Conservation (phyloP, 2,329 filamentous ascomycete genomes). For the Trichoderma sp. region DNA sequence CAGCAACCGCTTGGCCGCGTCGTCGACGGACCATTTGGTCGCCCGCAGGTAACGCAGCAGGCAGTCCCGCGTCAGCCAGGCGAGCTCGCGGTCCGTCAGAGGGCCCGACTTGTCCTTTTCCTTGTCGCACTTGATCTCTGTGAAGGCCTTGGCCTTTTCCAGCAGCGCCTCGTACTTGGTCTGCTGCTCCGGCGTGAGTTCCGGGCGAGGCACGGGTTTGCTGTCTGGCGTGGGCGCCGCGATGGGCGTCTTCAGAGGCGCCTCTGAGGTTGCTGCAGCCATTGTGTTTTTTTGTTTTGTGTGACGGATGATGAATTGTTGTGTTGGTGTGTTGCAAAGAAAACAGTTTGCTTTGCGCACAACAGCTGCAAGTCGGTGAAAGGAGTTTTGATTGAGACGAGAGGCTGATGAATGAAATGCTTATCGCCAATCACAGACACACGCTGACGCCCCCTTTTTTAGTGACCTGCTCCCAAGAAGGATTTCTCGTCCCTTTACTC, state of each 20-base stretch:
- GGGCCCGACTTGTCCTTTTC: conserved; percentile 62
- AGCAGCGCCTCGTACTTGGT: conserved; percentile 80
- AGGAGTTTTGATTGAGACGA: background rate
- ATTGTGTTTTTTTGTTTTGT: background rate
- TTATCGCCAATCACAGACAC: background rate
- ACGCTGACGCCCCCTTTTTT: background rate
- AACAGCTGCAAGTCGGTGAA: background rate
- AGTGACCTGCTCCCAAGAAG: background rate
- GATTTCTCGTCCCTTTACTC: background rate
- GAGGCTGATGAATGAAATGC: background rate
- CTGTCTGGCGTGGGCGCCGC: conserved; percentile 54
- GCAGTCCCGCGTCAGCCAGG: conserved; percentile 92
- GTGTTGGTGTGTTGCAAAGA: background rate
- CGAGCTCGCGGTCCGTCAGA: conserved; percentile 75
- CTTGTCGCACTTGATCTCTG: conserved; percentile 59
- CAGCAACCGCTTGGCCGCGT: conserved; percentile 77
- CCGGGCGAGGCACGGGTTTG: conserved; percentile 56
- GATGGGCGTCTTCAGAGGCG: conserved; percentile 18
- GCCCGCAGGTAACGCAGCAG: conserved; percentile 90
- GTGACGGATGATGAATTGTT: background rate
- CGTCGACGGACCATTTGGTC: conserved; percentile 80
- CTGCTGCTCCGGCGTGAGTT: conserved; percentile 75
- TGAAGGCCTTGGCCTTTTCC: conserved; percentile 69
- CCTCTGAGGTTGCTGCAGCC: background rate
- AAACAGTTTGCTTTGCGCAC: background rate